Base-by-base conservation (phyloP, 1,139 yeast genomes). In the Hemisphaericaspora lyxosophila region DNA sequence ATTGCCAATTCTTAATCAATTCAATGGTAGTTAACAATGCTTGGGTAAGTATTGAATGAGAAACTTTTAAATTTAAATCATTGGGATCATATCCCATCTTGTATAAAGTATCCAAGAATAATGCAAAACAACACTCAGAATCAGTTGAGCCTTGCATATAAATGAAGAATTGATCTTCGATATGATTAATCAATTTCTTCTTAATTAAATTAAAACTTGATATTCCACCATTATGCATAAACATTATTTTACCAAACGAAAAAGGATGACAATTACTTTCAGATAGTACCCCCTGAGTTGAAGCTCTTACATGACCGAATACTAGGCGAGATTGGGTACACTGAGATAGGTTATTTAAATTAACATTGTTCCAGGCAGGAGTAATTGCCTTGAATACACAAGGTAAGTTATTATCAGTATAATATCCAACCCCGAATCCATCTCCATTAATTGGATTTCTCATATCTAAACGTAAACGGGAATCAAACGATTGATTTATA, bases 231-330 rank as follows among this genome's bases (percentile, higher is more conserved):
- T 92, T 92, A 62, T 92, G 97, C 98, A 92, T 92, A 60, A 92
- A 92, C 85, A 92, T 86, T 35, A 90, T 67, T 36, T 81, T 80
- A 43, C 92, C 94, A 57, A 78, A 89, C 3, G 86, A 82, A 62
- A 90, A 85, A 0, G 97, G 97, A 58, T 92, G 98, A 62, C 97
- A 92, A 63, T 92, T 92, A 2, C 96, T 89, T 57, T 92, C 97
- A 4, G 95, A 78, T 23, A 92, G 66, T 1, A 86, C 95, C 26
- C 98, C 98, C 45, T 95, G 89, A 0, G 98, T 92, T 1, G 96
- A 86, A 0, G 98, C 98, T 41, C 98, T 64, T 2, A 92, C 97
- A 60, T 92, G 98, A 2, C 95, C 98, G 67, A 92, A 92, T 4
- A 92, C 90, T 36, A 90, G 64, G 35, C 74, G 73, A 4, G 95